These are phyloP conservation scores for Aureobasidium sp. DNA, from an alignment of 2,329 filamentous ascomycete genomes.

Conservation along the genomic window DNA sequence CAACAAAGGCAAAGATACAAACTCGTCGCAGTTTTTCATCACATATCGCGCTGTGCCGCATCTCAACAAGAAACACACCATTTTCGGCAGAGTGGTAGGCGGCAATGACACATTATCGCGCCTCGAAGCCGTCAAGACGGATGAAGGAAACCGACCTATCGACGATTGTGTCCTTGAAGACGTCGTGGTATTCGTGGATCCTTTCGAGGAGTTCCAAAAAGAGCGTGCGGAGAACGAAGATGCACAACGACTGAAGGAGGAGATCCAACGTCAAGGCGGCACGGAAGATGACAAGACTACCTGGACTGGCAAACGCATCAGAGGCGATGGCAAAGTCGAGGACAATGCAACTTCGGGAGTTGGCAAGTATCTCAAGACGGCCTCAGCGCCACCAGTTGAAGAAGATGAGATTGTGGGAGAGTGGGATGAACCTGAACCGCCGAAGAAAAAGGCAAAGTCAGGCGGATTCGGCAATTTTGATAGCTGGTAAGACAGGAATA, in stretches of 20 bases:
- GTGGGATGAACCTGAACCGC: conserved; percentile 59
- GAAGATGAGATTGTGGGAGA: conserved; percentile 56
- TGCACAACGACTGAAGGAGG: conserved; percentile 56
- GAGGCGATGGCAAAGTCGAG: conserved; percentile 56
- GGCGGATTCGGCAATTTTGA: conserved; percentile 94
- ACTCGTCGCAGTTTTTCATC: conserved; percentile 92
- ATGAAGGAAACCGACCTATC: conserved; percentile 66
- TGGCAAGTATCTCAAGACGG: conserved; percentile 73
- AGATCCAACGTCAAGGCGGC: conserved; percentile 57
- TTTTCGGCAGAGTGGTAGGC: conserved; percentile 80
- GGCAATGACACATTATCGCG: conserved; percentile 59
- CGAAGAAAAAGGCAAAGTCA: conserved; percentile 65
- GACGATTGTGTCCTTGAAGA: conserved; percentile 76
- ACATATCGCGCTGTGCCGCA: conserved; percentile 79
- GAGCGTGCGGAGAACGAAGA: conserved; percentile 50
- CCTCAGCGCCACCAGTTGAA: conserved; percentile 24
- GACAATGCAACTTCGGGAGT: conserved; percentile 45
- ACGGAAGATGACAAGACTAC: conserved; percentile 85
- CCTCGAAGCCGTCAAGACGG: conserved; percentile 71
- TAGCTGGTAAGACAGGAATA: conserved; percentile 56
- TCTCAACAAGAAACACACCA: conserved; percentile 92
- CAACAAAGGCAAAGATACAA: conserved; percentile 97
- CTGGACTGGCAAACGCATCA: conserved; percentile 90
- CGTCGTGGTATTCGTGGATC: conserved; percentile 81
- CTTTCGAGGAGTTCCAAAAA: conserved; percentile 87